Conservation (phyloP, 805 yeast genomes). For the Jamesozyma jinghongensis region DNA sequence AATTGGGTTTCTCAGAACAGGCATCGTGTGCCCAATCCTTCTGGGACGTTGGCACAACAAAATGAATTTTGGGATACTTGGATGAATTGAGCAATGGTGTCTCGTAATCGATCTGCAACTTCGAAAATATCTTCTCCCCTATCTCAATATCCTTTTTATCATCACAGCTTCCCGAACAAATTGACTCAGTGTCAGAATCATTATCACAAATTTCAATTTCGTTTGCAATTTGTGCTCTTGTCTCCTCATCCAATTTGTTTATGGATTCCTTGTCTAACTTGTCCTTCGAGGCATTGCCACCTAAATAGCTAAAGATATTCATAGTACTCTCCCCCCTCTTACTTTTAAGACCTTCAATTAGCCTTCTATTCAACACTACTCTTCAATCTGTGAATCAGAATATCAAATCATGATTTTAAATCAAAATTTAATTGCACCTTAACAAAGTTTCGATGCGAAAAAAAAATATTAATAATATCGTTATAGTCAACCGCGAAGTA, state of each 20-base stretch:
- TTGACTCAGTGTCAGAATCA: slow-evolving; percentile 10
- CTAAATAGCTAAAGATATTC: background rate
- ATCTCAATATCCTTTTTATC: slow-evolving; percentile 24
- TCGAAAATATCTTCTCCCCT: slow-evolving; percentile 18
- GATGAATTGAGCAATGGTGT: slow-evolving; percentile 61
- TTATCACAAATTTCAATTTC: slow-evolving; percentile 19
- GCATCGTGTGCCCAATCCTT: slow-evolving; percentile 82
- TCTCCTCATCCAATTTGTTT: slow-evolving; percentile 1
- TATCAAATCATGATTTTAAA: no score
- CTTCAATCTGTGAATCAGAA: no score
- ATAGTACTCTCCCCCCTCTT: background rate
- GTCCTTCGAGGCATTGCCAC: background rate
- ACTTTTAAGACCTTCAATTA: no score
- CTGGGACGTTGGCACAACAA: slow-evolving; percentile 76
- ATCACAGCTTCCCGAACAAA: slow-evolving; percentile 18
- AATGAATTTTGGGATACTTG: slow-evolving; percentile 57
- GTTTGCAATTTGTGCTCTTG: slow-evolving; percentile 12
- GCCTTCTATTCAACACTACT: no score
- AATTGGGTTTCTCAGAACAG: slow-evolving; percentile 32
- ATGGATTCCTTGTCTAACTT: background rate
- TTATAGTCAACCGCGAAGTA: no score
- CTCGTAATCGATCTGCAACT: slow-evolving; percentile 26
- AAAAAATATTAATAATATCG: no score
- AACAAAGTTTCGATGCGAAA: no score
- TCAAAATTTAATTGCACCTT: no score